Evolutionary conservation across 2,329 filamentous ascomycete species (phyloP).

Genomic region (Fusarium sp.): DNA sequence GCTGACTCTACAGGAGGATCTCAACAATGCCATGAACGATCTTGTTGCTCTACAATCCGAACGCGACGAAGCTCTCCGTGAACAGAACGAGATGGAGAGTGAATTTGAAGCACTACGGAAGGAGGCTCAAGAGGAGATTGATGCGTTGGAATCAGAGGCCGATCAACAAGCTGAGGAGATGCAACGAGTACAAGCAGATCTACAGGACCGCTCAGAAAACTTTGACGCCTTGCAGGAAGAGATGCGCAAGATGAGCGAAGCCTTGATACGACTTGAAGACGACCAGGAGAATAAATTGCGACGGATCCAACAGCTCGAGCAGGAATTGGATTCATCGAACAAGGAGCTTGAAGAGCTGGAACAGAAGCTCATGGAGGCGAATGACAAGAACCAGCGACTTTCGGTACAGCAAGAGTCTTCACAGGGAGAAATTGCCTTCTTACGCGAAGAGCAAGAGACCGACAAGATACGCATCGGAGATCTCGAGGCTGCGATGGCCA

Average conservation of each 20-base stretch:
- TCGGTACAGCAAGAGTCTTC: slow-evolving; percentile 92
- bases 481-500: slow-evolving; percentile 84
- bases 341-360: slow-evolving; percentile 89
- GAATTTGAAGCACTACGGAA: slow-evolving; percentile 71
- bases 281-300: slow-evolving; percentile 83
- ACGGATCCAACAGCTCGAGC: slow-evolving; percentile 84
- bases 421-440: slow-evolving; percentile 92
- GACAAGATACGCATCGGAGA: slow-evolving; percentile 99
- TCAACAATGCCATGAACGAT: slow-evolving; percentile 83
- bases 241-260: slow-evolving; percentile 91
- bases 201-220: slow-evolving; percentile 84
- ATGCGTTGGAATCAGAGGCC: slow-evolving; percentile 75
- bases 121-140: slow-evolving; percentile 75
- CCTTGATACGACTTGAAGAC: slow-evolving; percentile 87
- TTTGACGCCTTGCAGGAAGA: slow-evolving; percentile 92
- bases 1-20: slow-evolving; percentile 79
- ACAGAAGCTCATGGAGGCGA: slow-evolving; percentile 83
- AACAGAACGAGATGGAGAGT: slow-evolving; percentile 68
- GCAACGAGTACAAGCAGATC: slow-evolving; percentile 75
- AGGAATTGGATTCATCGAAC: slow-evolving; percentile 85
- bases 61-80: slow-evolving; percentile 84
- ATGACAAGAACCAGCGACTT: slow-evolving; percentile 87
- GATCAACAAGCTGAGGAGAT: slow-evolving; percentile 79
- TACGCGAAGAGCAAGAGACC: slow-evolving; percentile 94
- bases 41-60: slow-evolving; percentile 82